Evolutionary conservation across 495 filamentous ascomycete genomes (phyloP).

Genomic region (Arthonia radiata): DNA sequence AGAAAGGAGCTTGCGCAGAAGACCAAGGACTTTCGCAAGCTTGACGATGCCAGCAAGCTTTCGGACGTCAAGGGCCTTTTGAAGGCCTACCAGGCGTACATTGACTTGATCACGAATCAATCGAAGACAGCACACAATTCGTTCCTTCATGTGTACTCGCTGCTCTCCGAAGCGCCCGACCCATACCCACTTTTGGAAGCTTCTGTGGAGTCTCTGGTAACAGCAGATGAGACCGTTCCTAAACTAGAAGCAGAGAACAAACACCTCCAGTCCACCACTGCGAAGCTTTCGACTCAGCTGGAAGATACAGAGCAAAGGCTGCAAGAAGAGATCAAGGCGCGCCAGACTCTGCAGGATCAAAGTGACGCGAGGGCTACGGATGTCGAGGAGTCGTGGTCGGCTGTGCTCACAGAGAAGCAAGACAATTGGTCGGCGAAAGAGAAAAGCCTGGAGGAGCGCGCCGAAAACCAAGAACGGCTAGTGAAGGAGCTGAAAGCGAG

Average conservation of each 20-base stretch:
- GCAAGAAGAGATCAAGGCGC: conserved; percentile 42
- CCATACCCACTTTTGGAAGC: conserved; percentile 92
- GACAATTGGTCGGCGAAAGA: conserved; percentile 95
- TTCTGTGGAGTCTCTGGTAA: conserved; percentile 73
- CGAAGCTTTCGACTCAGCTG: conserved; percentile 67
- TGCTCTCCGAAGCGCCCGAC: conserved; percentile 84
- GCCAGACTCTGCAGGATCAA: conserved; percentile 49
- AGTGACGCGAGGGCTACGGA: conserved; percentile 60
- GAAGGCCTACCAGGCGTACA: conserved; percentile 93
- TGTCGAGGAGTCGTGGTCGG: conserved; percentile 71
- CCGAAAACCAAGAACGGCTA: conserved; percentile 79
- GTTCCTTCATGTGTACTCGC: conserved; percentile 78
- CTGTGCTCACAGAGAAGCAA: conserved; percentile 80
- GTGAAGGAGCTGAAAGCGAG: conserved; percentile 88
- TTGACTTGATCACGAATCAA: conserved; percentile 84
- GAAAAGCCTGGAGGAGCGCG: conserved; percentile 69
- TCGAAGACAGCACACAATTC: conserved; percentile 77
- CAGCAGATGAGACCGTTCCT: conserved; percentile 74
- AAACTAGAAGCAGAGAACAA: conserved; percentile 70
- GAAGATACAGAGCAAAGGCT: conserved; percentile 60
- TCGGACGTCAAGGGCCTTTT: conserved; percentile 68
- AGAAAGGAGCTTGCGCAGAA: conserved; percentile 94
- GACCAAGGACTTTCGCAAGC: conserved; percentile 91
- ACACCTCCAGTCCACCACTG: conserved; percentile 55
- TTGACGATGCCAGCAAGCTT: conserved; percentile 76